Base-by-base conservation (phyloP, 305 asterid species). In the Solanum aculeatissimum region DNA sequence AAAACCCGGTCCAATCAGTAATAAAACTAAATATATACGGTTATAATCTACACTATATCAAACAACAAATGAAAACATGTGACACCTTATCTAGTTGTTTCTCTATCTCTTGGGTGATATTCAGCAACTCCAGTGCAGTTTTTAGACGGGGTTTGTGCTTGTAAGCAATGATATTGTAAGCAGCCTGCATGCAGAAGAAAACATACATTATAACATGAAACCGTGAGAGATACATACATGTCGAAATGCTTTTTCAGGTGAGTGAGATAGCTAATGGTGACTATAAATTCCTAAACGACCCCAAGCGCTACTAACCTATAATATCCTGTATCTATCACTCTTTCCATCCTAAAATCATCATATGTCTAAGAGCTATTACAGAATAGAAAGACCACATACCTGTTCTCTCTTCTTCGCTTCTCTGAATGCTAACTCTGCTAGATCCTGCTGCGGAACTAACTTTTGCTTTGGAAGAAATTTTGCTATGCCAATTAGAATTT, bases 391-490 rank as follows among this genome's bases (percentile, higher is more conserved):
- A 77, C 55, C 27, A 69, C 90, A 84, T 40, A 95, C 99, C 94
- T 83, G 88, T 42, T 89, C 79, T 89, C 90, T 89, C 90, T 97
- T 97, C 89, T 87, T 92, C 84, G 53, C 86, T n/a, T 92, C 99
- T 87, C 86, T 90, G 90, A 94, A 91, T 53, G 99, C 95, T 84
- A 93, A 55, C 66, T 90, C 93, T 6, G 96, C 98, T 84, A 95
- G 88, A 91, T 95, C 97, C 80, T 86, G 91, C 14, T 89, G 93
- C 0, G 99, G 99, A 86, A 94, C 98, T 49, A 97, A 94, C 91
- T 97, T 93, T 60, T 83, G 86, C 84, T 87, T 95, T 10, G 99
- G 99, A 86, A 95, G 93, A 83, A 95, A 78, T 89, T 93, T 97
- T 14, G 99, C 96, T 80, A 92, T 72, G 43, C 94, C 97, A 13